Evolutionary conservation across 2,329 filamentous ascomycete genomes (phyloP).

Genomic region (Chrysoporthe puriensis): DNA sequence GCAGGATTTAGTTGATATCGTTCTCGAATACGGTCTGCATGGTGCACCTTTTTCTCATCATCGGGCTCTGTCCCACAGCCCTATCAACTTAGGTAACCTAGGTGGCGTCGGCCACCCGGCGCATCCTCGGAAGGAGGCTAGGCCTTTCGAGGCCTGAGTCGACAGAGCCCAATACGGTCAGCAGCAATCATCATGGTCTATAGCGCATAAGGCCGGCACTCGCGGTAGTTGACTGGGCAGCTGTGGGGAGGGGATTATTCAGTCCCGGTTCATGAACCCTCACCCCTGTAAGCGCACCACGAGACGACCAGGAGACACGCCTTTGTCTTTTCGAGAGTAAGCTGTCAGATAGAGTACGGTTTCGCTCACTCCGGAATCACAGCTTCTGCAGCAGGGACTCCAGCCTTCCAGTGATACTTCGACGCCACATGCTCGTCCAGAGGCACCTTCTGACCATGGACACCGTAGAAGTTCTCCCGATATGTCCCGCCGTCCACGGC

Average conservation of each 20-base stretch:
- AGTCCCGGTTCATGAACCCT: neutral
- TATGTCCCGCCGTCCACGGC: constrained; percentile 47
- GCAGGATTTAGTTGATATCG: too few relatives aligned
- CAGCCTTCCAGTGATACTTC: constrained; percentile 45
- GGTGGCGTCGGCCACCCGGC: too few relatives aligned
- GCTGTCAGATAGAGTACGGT: neutral
- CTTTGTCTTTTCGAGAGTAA: neutral
- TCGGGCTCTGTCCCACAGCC: too few relatives aligned
- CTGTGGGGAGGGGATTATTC: neutral
- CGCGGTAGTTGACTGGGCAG: neutral
- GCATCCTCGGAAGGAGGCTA: too few relatives aligned
- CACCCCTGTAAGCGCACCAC: neutral
- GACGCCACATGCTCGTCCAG: constrained; percentile 45
- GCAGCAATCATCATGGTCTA: too few relatives aligned
- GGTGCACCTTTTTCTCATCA: too few relatives aligned
- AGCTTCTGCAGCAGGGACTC: constrained; percentile 33
- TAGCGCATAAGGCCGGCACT: neutral
- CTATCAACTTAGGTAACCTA: too few relatives aligned
- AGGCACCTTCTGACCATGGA: constrained; percentile 40
- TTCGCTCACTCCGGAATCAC: constrained; percentile 28
- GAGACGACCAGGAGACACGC: neutral
- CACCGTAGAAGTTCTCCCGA: constrained; percentile 47
- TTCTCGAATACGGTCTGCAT: too few relatives aligned
- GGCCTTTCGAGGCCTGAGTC: too few relatives aligned
- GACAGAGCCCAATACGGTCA: too few relatives aligned